Evolutionary conservation across 805 yeast species (phyloP).

Genomic region (Starmera dryadoides): DNA sequence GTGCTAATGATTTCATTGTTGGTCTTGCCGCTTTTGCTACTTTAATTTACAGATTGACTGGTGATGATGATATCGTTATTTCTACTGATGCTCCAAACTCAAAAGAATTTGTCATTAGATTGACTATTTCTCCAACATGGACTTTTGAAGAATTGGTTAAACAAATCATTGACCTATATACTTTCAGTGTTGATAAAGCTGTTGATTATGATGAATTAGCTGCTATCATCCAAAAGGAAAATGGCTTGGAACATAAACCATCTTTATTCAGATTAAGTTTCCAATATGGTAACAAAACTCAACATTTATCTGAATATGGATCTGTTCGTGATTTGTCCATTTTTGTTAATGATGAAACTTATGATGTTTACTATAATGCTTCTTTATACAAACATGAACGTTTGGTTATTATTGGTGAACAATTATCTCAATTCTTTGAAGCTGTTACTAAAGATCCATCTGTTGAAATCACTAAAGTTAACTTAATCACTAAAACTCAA

Average conservation of each 20-base stretch:
- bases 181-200: slow-evolving; percentile 20
- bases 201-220: slow-evolving; percentile 53
- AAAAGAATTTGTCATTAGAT: slow-evolving; percentile 54
- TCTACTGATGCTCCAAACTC: slow-evolving; percentile 50
- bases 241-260: slow-evolving; percentile 51
- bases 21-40: slow-evolving; percentile 64
- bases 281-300: slow-evolving; percentile 33
- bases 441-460: slow-evolving; percentile 30
- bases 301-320: slow-evolving; percentile 29
- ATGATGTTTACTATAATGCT: slow-evolving; percentile 62
- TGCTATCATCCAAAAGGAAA: slow-evolving; percentile 37
- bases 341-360: slow-evolving; percentile 29
- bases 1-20: slow-evolving; percentile 34
- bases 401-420: slow-evolving; percentile 63
- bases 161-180: slow-evolving; percentile 35
- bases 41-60: slow-evolving; percentile 73
- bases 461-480: slow-evolving; percentile 47
- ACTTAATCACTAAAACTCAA: slow-evolving; percentile 66
- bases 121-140: slow-evolving; percentile 46
- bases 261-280: slow-evolving; percentile 52
- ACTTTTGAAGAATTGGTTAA: slow-evolving; percentile 47
- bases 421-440: slow-evolving; percentile 48
- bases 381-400: slow-evolving; percentile 67
- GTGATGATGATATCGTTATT: slow-evolving; percentile 89
- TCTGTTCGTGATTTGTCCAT: slow-evolving; percentile 61